These are phyloP conservation scores for Xylariaceae sp. DNA, from an alignment of 2,329 filamentous ascomycete species.

Conservation along the genomic window DNA sequence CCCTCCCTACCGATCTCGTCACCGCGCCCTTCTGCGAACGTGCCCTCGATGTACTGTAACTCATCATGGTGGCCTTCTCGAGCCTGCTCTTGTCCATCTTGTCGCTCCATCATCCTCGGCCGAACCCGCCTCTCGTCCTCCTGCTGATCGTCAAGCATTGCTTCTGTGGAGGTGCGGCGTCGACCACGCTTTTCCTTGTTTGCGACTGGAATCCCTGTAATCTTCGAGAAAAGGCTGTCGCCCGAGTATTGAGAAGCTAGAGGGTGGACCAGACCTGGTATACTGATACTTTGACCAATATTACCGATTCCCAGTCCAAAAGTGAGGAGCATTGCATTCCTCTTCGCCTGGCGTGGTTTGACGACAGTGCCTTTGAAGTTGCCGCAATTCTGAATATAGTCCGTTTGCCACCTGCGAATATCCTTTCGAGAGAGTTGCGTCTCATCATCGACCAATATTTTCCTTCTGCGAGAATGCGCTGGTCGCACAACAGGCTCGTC, in stretches of 20 bases:
- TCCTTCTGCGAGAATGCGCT: slow-evolving; percentile 20
- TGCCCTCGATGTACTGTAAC: slow-evolving; percentile 16
- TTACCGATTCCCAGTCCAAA: slow-evolving; percentile 36
- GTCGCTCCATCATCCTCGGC: slow-evolving; percentile 28
- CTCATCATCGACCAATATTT: slow-evolving; percentile 26
- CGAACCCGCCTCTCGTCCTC: slow-evolving; percentile 34
- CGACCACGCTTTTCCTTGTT: slow-evolving; percentile 17
- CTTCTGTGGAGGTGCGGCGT: slow-evolving; percentile 40
- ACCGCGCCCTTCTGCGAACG: slow-evolving; percentile 13
- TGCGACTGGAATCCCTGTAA: slow-evolving; percentile 35
- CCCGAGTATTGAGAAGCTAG: slow-evolving; percentile 44
- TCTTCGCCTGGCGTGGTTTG: slow-evolving; percentile 36
- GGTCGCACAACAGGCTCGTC: slow-evolving; percentile 10
- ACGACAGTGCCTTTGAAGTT: slow-evolving; percentile 19
- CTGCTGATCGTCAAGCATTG: slow-evolving; percentile 36
- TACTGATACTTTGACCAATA: slow-evolving; percentile 31
- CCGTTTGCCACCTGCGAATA: slow-evolving; percentile 36
- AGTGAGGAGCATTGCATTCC: slow-evolving; percentile 36
- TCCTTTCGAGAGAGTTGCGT: slow-evolving; percentile 34
- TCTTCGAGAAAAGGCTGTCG: slow-evolving; percentile 34
- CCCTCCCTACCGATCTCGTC: slow-evolving; percentile 45
- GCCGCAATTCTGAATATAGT: slow-evolving; percentile 47
- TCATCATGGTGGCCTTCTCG: slow-evolving; percentile 23
- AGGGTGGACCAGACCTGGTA: slow-evolving; percentile 35
- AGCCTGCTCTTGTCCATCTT: slow-evolving; percentile 13